Evolutionary conservation across 805 yeast genomes (phyloP), one percentile per base, ranked within the genome.

Genomic region (Wickerhamiella hasegawae): DNA sequence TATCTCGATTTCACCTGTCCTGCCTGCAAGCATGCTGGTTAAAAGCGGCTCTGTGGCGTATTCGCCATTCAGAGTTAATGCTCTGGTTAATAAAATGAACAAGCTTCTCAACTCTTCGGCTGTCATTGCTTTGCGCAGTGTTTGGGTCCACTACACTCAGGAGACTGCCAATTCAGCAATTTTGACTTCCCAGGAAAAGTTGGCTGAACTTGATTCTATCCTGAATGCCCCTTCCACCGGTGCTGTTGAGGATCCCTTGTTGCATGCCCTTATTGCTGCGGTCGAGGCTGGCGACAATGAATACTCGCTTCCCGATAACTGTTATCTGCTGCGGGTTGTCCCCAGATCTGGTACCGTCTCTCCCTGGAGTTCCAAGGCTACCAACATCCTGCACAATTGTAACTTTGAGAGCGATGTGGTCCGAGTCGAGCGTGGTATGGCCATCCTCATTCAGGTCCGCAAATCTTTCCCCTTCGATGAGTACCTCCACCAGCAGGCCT

Each of bases 311-410:
- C 56, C 58, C 10, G 52, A 52, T 28, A 42, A 49, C 33, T 60
- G 72, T 22, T 68, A 71, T 42, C 60, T 84, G 44, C 59, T 87
- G 32, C 69, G 93, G 54, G 67, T 90, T 35, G 65, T 84, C 35
- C 98, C 99, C 30, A 73, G 97, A 57, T 64, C 84, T 5, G 98
- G 98, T 41, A 90, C 98, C 10, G 87, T 90, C 45, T 85, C 97
- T 18, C 97, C 98, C 23, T 90, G 99, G 99, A 82, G 95, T 8
- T 85, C 97, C 11, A 90, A 90, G 61, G 99, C 99, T 19, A 85
- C 98, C 28, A 87, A 90, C 59, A 90, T 90, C 46, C 70, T 85
- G 35, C 71, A 75, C 38, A 93, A 81, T 38, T 82, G 94, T 60
- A 95, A 95, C 8, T 66, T 90, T 41, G 69, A 65, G 26, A 64